Evolutionary conservation across 2,329 filamentous ascomycete genomes (phyloP).

Genomic region (Pezicula rhizophila): DNA sequence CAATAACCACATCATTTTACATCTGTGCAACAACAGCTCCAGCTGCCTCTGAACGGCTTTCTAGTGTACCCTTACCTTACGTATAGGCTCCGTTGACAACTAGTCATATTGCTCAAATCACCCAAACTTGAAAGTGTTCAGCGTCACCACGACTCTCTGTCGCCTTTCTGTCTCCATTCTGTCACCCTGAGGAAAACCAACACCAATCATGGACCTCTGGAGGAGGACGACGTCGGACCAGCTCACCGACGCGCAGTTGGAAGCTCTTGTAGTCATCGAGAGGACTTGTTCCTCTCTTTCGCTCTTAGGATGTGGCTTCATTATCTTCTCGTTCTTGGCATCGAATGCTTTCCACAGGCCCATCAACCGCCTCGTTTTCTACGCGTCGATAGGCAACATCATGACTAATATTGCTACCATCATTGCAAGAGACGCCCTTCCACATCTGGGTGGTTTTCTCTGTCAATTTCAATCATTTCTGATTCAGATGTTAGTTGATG

Average conservation of each 20-base stretch:
- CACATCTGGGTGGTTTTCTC: slow-evolving; percentile 13
- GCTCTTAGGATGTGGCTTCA: slow-evolving; percentile 62
- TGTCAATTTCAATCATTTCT: slow-evolving; percentile 73
- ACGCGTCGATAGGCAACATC: slow-evolving; percentile 76
- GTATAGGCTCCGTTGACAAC: no score
- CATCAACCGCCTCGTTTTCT: slow-evolving; percentile 83
- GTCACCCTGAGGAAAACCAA: no score
- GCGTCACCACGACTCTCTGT: no score
- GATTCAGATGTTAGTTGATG: slow-evolving; percentile 66
- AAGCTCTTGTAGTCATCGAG: slow-evolving; percentile 52
- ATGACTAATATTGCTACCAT: slow-evolving; percentile 71
- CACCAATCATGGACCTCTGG: background rate
- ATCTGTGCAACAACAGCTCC: no score
- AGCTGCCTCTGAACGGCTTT: no score
- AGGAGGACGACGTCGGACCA: slow-evolving; percentile 8
- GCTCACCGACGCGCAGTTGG: slow-evolving; percentile 3
- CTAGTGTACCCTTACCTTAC: no score
- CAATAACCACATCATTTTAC: no score
- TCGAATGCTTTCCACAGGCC: slow-evolving; percentile 67
- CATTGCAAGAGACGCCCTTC: slow-evolving; percentile 59
- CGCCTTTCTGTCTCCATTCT: no score
- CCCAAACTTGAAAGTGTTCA: no score
- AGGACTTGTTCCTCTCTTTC: slow-evolving; percentile 66
- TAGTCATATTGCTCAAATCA: no score
- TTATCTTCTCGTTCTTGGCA: slow-evolving; percentile 59